Conservation (phyloP, 768 basidiomycete species). For the Hypsizygus marmoreus region DNA sequence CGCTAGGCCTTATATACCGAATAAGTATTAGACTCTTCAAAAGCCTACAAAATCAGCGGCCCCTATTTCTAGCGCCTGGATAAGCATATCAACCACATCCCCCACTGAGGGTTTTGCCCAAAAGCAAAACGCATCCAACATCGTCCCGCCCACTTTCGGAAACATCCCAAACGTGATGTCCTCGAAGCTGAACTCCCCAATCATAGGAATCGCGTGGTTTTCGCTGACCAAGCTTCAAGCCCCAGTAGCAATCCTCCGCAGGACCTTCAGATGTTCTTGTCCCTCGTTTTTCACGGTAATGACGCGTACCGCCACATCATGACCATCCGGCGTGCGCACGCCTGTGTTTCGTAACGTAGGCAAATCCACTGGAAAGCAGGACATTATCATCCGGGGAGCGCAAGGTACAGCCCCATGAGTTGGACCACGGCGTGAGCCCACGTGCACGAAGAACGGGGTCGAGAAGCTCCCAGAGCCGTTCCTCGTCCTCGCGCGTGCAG, state of each 20-base stretch:
- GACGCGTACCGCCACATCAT: conserved; percentile 11
- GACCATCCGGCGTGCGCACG: conserved; percentile 17
- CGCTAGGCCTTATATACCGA: conserved; percentile 17
- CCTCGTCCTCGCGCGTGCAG: too few relatives aligned
- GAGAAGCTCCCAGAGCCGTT: too few relatives aligned
- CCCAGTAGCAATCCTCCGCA: conserved; percentile 12
- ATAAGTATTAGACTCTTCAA: neutral
- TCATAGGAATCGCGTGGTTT: conserved; percentile 22
- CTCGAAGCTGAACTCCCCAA: conserved; percentile 15
- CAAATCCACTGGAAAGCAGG: too few relatives aligned
- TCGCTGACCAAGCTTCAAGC: neutral
- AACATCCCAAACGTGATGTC: conserved; percentile 24
- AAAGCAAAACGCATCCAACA: conserved; percentile 3
- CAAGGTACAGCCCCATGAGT: too few relatives aligned
- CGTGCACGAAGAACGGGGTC: too few relatives aligned
- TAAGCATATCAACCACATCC: conserved; percentile 25
- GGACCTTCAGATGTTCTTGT: conserved; percentile 11
- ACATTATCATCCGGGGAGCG: too few relatives aligned
- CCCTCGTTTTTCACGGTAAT: conserved; percentile 7
- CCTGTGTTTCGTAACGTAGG: too few relatives aligned
- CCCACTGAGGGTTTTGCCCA: conserved; percentile 26
- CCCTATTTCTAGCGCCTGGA: conserved; percentile 28
- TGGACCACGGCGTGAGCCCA: too few relatives aligned
- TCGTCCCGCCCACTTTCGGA: conserved; percentile 12
- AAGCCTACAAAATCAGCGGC: neutral